Conservation (phyloP, 2,329 filamentous ascomycete species). For the Salinomyces thailandicus region DNA sequence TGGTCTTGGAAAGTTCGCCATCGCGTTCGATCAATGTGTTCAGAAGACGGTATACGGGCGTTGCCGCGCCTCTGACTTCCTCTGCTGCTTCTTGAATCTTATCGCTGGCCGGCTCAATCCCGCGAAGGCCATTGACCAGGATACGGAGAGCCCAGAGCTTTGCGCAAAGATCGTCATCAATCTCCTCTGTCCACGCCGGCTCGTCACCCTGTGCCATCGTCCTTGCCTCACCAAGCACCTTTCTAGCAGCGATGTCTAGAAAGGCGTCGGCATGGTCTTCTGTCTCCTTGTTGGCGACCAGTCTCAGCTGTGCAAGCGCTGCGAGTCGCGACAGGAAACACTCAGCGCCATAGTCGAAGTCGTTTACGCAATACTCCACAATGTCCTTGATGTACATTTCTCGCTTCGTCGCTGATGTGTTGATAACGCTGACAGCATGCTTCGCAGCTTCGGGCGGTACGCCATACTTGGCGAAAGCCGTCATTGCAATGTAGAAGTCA, state of each 20-base stretch:
- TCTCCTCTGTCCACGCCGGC: conserved; percentile 38
- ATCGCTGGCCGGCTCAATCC: conserved; percentile 29
- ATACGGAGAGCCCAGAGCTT: conserved; percentile 78
- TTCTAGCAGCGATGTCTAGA: conserved; percentile 62
- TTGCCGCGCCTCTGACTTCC: conserved; percentile 42
- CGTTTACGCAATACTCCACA: conserved; percentile 61
- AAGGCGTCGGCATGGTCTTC: conserved; percentile 63
- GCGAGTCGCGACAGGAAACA: conserved; percentile 66
- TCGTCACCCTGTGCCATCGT: conserved; percentile 42
- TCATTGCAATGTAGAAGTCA: conserved; percentile 70
- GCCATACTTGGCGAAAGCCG: conserved; percentile 73
- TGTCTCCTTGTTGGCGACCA: conserved; percentile 61
- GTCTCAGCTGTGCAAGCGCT: conserved; percentile 62
- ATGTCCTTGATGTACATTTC: conserved; percentile 80
- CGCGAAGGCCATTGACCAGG: conserved; percentile 74
- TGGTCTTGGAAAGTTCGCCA: conserved; percentile 67
- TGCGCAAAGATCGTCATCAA: conserved; percentile 72
- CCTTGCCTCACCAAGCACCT: conserved; percentile 58
- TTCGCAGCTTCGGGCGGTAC: conserved; percentile 76
- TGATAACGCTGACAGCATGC: conserved; percentile 82
- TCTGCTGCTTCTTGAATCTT: conserved; percentile 25
- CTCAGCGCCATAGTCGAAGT: conserved; percentile 60
- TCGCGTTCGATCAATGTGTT: conserved; percentile 63
- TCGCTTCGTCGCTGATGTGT: conserved; percentile 65
- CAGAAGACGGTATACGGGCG: conserved; percentile 66